These are phyloP conservation scores for Talaromyces sp. DNA, from an alignment of 2,329 filamentous ascomycete genomes.

Conservation along the genomic window DNA sequence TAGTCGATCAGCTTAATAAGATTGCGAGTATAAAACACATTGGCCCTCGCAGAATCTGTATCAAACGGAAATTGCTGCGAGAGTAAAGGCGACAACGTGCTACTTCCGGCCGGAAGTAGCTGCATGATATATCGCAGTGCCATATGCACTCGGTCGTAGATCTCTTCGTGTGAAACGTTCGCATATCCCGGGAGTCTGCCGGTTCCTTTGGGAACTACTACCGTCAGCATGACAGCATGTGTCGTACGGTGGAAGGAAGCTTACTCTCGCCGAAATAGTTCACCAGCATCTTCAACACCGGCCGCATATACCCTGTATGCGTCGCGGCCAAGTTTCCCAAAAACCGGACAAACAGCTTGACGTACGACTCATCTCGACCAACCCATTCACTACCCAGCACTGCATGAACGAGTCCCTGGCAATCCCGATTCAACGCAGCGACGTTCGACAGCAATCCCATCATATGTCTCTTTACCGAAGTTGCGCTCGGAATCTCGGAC, in stretches of 20 bases:
- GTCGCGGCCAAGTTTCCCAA: slow-evolving; percentile 69
- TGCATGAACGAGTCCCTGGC: slow-evolving; percentile 56
- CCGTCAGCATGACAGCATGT: slow-evolving; percentile 1
- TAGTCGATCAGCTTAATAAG: slow-evolving; percentile 74
- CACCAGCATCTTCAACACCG: slow-evolving; percentile 75
- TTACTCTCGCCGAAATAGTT: slow-evolving; percentile 64
- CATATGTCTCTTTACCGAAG: slow-evolving; percentile 55
- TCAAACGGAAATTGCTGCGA: slow-evolving; percentile 69
- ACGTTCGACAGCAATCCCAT: slow-evolving; percentile 57
- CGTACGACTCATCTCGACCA: slow-evolving; percentile 58
- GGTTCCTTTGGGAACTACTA: slow-evolving; percentile 51
- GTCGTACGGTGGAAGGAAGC: slow-evolving; percentile 36
- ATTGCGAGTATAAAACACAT: slow-evolving; percentile 85
- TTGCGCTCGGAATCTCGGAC: slow-evolving; percentile 49
- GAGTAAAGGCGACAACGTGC: slow-evolving; percentile 65
- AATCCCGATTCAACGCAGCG: slow-evolving; percentile 53
- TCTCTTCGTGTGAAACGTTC: slow-evolving; percentile 58
- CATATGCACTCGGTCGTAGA: slow-evolving; percentile 71
- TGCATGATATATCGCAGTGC: slow-evolving; percentile 71
- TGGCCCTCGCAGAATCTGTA: slow-evolving; percentile 70
- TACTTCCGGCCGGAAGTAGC: slow-evolving; percentile 74
- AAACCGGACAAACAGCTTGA: slow-evolving; percentile 55
- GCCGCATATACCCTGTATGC: slow-evolving; percentile 71
- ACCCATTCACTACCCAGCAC: slow-evolving; percentile 60
- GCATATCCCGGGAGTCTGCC: slow-evolving; percentile 54